Evolutionary conservation across 768 basidiomycete genomes (phyloP).

Genomic region (Kwoniella sp.): DNA sequence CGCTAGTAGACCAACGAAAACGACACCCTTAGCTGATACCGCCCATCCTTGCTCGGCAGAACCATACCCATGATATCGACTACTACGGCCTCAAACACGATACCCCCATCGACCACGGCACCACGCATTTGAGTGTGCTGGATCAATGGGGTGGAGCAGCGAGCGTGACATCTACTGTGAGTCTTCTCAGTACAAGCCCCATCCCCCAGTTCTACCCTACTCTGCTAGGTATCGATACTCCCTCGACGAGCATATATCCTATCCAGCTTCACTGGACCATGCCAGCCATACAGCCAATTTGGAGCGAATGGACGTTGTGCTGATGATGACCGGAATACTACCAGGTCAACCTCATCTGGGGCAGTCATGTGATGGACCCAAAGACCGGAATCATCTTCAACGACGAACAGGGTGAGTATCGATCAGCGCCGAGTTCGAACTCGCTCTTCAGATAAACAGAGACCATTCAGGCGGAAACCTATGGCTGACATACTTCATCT

Average conservation of each 20-base stretch:
- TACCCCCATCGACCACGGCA: slow-evolving; percentile 79
- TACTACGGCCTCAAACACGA: slow-evolving; percentile 87
- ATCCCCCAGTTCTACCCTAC: background rate
- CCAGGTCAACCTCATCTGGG: slow-evolving; percentile 80
- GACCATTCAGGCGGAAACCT: background rate
- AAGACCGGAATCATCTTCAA: slow-evolving; percentile 87
- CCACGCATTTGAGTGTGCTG: slow-evolving; percentile 84
- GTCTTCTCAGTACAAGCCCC: slow-evolving; percentile 5
- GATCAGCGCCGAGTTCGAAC: background rate
- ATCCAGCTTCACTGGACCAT: too few relatives aligned
- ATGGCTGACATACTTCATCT: background rate
- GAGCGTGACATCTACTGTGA: slow-evolving; percentile 70
- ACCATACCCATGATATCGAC: slow-evolving; percentile 73
- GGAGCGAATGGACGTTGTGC: too few relatives aligned
- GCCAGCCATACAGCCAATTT: too few relatives aligned
- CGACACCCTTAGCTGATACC: background rate
- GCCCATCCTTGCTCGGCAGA: slow-evolving; percentile 59
- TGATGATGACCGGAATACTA: background rate
- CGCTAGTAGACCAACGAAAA: too few relatives aligned
- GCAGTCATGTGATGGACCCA: slow-evolving; percentile 81
- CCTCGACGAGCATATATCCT: too few relatives aligned
- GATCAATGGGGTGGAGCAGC: slow-evolving; percentile 87
- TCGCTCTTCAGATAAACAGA: background rate
- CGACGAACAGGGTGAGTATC: slow-evolving; percentile 65
- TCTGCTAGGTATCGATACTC: too few relatives aligned